Percentiles rank a stretch among this genome's conserved stretches.
Conservation (phyloP, 2,329 filamentous ascomycete species). For the Didymella pomorum region DNA sequence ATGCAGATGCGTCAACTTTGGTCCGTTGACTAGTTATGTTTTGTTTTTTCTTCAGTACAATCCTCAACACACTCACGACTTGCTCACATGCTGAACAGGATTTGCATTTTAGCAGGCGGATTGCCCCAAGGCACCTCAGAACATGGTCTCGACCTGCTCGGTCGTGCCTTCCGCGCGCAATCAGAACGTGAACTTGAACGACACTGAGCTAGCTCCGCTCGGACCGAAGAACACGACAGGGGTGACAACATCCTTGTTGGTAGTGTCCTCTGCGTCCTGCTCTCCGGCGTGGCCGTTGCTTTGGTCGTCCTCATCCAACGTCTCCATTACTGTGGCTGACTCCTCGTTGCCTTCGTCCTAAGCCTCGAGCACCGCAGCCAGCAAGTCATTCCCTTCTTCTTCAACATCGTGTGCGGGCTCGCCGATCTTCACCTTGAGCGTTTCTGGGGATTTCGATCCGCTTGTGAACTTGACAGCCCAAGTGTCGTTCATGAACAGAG, state of each 20-base stretch:
- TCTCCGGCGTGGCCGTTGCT: background rate
- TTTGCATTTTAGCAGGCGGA: background rate
- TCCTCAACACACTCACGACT: background rate
- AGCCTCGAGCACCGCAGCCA: background rate
- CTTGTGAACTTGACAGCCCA: background rate
- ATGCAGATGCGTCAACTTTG: background rate
- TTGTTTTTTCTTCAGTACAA: background rate
- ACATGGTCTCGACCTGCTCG: background rate
- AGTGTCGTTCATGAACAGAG: background rate
- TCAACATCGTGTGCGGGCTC: background rate
- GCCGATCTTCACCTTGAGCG: background rate
- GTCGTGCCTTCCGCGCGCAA: no score
- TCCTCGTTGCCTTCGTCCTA: background rate
- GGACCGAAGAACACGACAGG: background rate
- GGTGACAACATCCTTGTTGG: background rate
- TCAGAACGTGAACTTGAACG: background rate
- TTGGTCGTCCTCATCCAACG: background rate
- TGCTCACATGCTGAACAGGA: background rate
- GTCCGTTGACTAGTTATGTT: background rate
- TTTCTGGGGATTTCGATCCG: background rate
- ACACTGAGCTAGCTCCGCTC: background rate
- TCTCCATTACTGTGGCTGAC: background rate
- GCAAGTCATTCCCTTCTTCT: background rate
- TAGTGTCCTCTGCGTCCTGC: background rate
- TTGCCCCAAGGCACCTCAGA: background rate